Evolutionary conservation across 169 alveolate genomes (phyloP).

Genomic region (Cryptosporidium ryanae): DNA sequence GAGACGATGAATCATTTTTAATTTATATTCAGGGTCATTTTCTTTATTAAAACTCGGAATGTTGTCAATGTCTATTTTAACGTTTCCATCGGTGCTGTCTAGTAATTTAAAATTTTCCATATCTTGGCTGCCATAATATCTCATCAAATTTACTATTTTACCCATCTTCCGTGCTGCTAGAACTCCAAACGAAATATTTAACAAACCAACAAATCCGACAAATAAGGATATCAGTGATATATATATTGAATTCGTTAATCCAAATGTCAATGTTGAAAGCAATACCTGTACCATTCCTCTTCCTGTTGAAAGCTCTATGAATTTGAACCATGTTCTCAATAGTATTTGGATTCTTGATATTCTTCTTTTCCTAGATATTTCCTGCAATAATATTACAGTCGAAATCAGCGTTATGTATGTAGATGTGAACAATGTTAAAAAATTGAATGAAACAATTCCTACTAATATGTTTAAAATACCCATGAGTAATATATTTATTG

Average conservation of each 20-base stretch:
- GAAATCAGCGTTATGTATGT: constrained; percentile 18
- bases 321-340: constrained; percentile 27
- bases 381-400: background rate
- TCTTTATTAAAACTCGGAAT: background rate
- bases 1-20: constrained; percentile 41
- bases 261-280: constrained; percentile 15
- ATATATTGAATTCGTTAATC: constrained; percentile 31
- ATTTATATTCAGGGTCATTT: constrained; percentile 48
- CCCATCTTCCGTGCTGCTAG: constrained; percentile 49
- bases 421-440: constrained; percentile 7
- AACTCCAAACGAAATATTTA: constrained; percentile 48
- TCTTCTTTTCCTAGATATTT: constrained; percentile 20
- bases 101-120: constrained; percentile 11
- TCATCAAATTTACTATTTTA: constrained; percentile 43
- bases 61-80: background rate
- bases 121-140: constrained; percentile 38
- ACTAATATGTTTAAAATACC: constrained; percentile 5
- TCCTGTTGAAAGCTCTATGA: constrained; percentile 46
- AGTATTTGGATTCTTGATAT: background rate
- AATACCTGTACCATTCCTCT: constrained; percentile 33
- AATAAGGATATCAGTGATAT: constrained; percentile 32
- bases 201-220: constrained; percentile 31
- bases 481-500: constrained; percentile 26
- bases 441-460: constrained; percentile 22
- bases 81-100: background rate